A percentile compares a stretch with the other conserved stretches of the same genome.
These are phyloP conservation scores for Fusarium verticillioides DNA, from an alignment of 2,329 filamentous ascomycete genomes.

Conservation along the genomic window DNA sequence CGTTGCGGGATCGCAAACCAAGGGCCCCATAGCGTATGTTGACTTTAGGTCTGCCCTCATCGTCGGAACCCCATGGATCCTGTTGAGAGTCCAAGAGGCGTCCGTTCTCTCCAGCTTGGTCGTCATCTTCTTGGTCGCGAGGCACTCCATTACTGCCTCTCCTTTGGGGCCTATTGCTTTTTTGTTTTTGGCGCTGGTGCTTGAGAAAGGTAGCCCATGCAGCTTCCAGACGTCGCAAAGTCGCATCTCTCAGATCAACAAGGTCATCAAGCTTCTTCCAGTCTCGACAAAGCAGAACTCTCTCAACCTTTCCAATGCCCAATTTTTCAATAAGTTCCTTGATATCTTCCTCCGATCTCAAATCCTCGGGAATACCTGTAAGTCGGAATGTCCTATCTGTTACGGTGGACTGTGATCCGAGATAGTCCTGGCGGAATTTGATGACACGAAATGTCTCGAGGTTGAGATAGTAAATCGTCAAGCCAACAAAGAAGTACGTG, in stretches of 20 bases:
- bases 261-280: constrained; percentile 85
- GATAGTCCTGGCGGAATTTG: constrained; percentile 85
- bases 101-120: constrained; percentile 65
- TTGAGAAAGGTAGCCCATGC: constrained; percentile 78
- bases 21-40: constrained; percentile 84
- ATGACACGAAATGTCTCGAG: constrained; percentile 88
- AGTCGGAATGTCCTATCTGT: constrained; percentile 94
- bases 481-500: constrained; percentile 87
- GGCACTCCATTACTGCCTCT: constrained; percentile 23
- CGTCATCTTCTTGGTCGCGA: constrained; percentile 51
- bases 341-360: constrained; percentile 84
- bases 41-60: constrained; percentile 71
- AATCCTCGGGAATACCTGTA: constrained; percentile 83
- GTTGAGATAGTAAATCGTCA: constrained; percentile 86
- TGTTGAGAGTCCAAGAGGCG: constrained; percentile 66
- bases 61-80: constrained; percentile 47
- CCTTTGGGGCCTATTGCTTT: background rate
- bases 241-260: constrained; percentile 72
- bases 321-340: constrained; percentile 88
- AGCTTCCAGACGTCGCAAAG: constrained; percentile 81
- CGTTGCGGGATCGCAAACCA: constrained; percentile 74
- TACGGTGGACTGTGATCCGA: constrained; percentile 93
- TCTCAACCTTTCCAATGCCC: constrained; percentile 89
- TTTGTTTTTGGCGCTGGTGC: constrained; percentile 25
- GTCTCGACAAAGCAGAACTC: constrained; percentile 84